phyloP scores from a whole-genome alignment of 805 yeast species.

The Wickerhamiella qilinensis region DNA sequence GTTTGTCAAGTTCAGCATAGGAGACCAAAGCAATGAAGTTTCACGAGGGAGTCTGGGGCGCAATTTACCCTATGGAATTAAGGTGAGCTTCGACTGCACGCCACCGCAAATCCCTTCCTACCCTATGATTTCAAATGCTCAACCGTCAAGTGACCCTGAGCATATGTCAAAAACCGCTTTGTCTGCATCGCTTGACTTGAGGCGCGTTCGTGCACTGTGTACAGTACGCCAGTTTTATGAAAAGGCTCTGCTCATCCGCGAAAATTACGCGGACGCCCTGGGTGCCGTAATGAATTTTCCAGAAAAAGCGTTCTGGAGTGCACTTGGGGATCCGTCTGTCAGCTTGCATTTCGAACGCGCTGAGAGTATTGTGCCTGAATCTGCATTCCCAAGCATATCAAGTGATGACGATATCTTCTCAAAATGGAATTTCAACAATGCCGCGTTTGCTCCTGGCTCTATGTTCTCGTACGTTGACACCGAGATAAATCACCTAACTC shows the following conservation, averaged over 20 bases:
- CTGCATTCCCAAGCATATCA: too few species aligned
- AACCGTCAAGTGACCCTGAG: neutral
- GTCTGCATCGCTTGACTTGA: neutral
- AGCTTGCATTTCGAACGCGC: conserved; percentile 6
- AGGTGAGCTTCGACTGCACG: conserved; percentile 1
- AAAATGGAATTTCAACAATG: conserved; percentile 57
- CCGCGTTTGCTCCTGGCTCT: conserved; percentile 58
- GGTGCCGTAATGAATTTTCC: too few species aligned
- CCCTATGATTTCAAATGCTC: neutral
- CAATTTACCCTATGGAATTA: conserved; percentile 4
- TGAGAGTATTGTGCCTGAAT: neutral
- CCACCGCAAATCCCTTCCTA: neutral
- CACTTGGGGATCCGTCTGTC: neutral
- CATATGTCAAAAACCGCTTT: too few species aligned
- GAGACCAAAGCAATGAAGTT: too few species aligned
- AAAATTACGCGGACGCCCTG: conserved; percentile 1
- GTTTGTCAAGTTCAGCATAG: conserved; percentile 34
- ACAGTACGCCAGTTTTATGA: conserved; percentile 4
- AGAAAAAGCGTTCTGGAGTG: conserved; percentile 5
- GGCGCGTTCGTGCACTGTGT: neutral
- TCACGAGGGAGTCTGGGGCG: too few species aligned
- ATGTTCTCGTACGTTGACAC: conserved; percentile 42
- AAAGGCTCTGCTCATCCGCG: conserved; percentile 1
- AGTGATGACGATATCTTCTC: too few species aligned
- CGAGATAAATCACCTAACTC: neutral